These are phyloP conservation scores for Globisporangium cederbergense DNA, from an alignment of 352 stramenopile species.

Conservation along the genomic window DNA sequence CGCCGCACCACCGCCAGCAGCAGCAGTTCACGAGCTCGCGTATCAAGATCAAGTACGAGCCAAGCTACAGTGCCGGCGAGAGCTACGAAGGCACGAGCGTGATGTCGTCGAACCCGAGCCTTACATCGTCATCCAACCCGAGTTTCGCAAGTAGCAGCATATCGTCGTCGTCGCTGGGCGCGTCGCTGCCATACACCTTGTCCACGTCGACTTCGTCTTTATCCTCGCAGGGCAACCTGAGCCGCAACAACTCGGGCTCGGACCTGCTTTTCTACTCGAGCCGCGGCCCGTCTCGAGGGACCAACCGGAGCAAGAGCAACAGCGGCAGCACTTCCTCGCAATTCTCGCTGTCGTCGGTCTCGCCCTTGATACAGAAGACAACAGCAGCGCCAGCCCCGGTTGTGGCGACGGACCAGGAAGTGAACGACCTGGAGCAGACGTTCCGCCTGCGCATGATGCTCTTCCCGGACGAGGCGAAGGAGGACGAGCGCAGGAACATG, in stretches of 20 bases:
- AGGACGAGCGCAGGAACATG: constrained; percentile 5
- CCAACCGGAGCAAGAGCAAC: not conserved
- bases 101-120: constrained; percentile 14
- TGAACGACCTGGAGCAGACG: constrained; percentile 28
- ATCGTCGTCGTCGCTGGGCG: constrained; percentile 6
- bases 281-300: not conserved
- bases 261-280: constrained; percentile 1
- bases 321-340: not conserved
- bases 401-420: constrained; percentile 2
- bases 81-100: constrained; percentile 19
- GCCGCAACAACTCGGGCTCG: constrained; percentile 5
- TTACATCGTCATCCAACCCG: constrained; percentile 5
- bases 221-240: not conserved
- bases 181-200: constrained; percentile 9
- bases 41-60: constrained; percentile 11
- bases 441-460: constrained; percentile 33
- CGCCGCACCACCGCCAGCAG: no score
- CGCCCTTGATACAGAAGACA: not conserved
- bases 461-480: constrained; percentile 17
- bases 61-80: constrained; percentile 13
- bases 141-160: constrained; percentile 16
- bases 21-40: constrained; percentile 9
- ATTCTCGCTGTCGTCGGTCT: not conserved
- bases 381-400: not conserved
- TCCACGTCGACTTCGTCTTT: not conserved